These are phyloP conservation scores for Zygosaccharomyces sapae DNA, from an alignment of 1,139 yeast species.

Conservation along the genomic window DNA sequence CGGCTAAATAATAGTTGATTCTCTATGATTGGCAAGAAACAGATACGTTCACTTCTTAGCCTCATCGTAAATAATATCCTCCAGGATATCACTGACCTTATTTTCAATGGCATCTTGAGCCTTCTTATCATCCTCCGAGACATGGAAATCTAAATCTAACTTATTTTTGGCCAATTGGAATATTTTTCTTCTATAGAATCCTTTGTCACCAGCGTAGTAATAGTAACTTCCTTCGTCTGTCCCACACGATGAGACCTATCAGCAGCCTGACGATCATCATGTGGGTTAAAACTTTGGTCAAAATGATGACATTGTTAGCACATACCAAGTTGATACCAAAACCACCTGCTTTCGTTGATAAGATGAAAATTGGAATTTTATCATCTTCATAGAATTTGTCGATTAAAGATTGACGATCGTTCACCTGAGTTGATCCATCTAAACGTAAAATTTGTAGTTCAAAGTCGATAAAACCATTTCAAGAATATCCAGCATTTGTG, in stretches of 20 bases:
- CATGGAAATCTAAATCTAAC: conserved; percentile 64
- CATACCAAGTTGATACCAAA: conserved; percentile 95
- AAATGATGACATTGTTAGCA: conserved; percentile 86
- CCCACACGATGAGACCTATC: conserved; percentile 98
- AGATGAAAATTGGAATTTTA: conserved; percentile 75
- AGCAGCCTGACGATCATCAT: conserved; percentile 97
- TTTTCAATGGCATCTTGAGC: conserved; percentile 29
- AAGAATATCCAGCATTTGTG: conserved; percentile 83
- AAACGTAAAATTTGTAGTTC: conserved; percentile 73
- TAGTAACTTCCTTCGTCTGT: conserved; percentile 81
- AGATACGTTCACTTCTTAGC: conserved; percentile 5
- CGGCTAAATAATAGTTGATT: conserved; percentile 7
- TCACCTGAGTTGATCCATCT: conserved; percentile 94
- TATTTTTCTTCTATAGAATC: conserved; percentile 85
- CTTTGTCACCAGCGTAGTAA: conserved; percentile 67
- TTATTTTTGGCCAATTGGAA: conserved; percentile 83
- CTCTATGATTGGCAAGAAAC: too few relatives aligned
- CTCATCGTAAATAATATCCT: conserved; percentile 33
- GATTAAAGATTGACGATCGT: conserved; percentile 84
- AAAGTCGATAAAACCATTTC: conserved; percentile 68
- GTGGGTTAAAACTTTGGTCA: conserved; percentile 95
- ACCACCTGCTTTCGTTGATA: conserved; percentile 97
- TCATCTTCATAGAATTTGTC: conserved; percentile 83
- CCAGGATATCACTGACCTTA: conserved; percentile 31
- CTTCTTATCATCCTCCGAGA: conserved; percentile 32